Base-by-base conservation (phyloP, 2,329 filamentous ascomycete genomes). In the Pyrenophora graminea region DNA sequence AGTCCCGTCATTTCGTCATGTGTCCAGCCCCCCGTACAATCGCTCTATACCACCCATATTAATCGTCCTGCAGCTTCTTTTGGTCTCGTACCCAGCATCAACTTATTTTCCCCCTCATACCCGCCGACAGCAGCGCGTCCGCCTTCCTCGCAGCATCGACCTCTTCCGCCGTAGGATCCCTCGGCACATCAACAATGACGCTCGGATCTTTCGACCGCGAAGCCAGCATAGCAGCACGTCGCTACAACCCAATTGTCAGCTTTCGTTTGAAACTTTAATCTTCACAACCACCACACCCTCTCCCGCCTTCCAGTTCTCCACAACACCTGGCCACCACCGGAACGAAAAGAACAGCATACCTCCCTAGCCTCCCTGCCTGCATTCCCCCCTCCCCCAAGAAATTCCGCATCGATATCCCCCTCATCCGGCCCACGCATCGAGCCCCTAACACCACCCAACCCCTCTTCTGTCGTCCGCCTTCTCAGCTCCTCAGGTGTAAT, bases 161-260 rank as follows among this genome's bases (percentile, higher is more conserved):
- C 55, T 79, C 77, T 39, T 77, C 76, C 0, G 77, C 73, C 1
- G 70, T 74, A 21, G 77, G 77, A 10, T 70, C 72, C 33, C 69
- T 58, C 1, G 77, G 77, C 10, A 79, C 63, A 59, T 79, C 74
- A 4, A 78, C 75, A 37, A 80, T 66, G 1, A 80, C 76, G 18
- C 76, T 72, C 0, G 76, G 74, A 51, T 79, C 75, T 36, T 67
- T 68, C 19, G 72, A 69, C 3, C 76, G 65, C 8, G 64, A 62
- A 0, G 69, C 61, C 1, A 77, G 66, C 12, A 77, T 66, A 4
- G 68, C 64, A 2, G 68, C 69, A 27, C 76, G 65, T 55, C 72
- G 73, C 75, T 77, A 31, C 19, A 7, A 2, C 8, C 5, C 4
- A 12, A 21, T 13, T 4, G 27, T 30, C 10, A 30, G 27, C 27